Percentiles rank a stretch among this genome's conserved stretches.
phyloP scores from a whole-genome alignment of 441 rosid species.

The Lepidium campestre region DNA sequence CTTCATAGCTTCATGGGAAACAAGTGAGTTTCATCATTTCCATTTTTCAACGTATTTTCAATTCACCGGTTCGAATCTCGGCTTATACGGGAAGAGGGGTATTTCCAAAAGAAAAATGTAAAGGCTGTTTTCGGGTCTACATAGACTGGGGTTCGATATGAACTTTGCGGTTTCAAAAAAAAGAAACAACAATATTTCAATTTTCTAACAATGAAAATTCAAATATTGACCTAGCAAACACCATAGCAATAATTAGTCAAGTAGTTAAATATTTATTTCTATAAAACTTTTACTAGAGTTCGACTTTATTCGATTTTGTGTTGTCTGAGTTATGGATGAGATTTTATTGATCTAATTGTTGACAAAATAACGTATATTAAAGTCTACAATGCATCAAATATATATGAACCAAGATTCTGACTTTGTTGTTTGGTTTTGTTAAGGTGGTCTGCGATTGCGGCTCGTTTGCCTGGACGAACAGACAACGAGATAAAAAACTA shows the following conservation, averaged over 20 bases:
- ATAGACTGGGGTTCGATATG: no score
- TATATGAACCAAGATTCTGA: not conserved
- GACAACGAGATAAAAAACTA: constrained; percentile 85
- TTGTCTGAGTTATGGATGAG: no score
- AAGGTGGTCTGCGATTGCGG: constrained; percentile 93
- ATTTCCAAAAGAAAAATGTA: no score
- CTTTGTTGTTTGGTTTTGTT: not conserved
- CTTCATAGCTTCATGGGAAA: constrained; percentile 54
- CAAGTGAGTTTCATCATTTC: constrained; percentile 34
- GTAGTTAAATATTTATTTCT: no score
- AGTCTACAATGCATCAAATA: not conserved
- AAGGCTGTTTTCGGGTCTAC: no score
- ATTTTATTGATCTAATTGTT: no score
- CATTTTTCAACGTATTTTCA: not conserved
- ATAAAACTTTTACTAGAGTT: no score
- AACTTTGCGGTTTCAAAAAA: no score
- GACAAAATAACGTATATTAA: no score
- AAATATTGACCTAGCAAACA: not conserved
- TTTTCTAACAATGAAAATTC: not conserved
- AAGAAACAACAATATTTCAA: not conserved
- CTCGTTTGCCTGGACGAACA: constrained; percentile 83
- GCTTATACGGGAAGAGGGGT: no score
- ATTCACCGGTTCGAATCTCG: no score
- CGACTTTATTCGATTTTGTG: no score
- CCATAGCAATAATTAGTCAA: not conserved